Evolutionary conservation across 176 grass and related monocot species (phyloP).

Genomic region (Juncus effusus): DNA sequence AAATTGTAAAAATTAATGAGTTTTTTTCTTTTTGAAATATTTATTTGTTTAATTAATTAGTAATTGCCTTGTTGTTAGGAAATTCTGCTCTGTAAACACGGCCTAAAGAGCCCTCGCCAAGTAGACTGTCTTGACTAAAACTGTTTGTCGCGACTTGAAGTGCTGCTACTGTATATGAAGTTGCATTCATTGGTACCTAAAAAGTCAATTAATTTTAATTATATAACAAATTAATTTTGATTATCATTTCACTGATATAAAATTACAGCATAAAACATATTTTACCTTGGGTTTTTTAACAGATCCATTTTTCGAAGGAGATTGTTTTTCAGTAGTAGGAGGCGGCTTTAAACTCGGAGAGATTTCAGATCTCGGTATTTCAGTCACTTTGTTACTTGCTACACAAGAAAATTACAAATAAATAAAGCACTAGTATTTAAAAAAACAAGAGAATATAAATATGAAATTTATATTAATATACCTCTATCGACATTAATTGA

Average conservation of each 20-base stretch:
- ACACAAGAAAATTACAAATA: conserved; percentile 33
- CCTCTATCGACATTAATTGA: conserved; percentile 58
- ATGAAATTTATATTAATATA: conserved; percentile 26
- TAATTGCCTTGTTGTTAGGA: conserved; percentile 79
- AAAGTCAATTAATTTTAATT: background rate
- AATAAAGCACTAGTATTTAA: conserved; percentile 1
- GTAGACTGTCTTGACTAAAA: conserved; percentile 93
- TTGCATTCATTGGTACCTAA: conserved; percentile 51
- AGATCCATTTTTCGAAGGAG: conserved; percentile 64
- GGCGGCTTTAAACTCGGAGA: conserved; percentile 42
- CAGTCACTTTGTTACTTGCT: conserved; percentile 59
- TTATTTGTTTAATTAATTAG: conserved; percentile 2
- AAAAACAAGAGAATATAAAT: background rate
- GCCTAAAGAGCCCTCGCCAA: conserved; percentile 92
- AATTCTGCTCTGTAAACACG: conserved; percentile 94
- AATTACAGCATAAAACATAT: background rate
- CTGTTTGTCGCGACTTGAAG: conserved; percentile 94
- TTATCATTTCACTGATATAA: background rate
- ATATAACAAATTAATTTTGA: background rate
- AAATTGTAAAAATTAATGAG: background rate
- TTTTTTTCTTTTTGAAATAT: background rate
- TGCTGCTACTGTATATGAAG: conserved; percentile 74
- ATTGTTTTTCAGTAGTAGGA: conserved; percentile 54
- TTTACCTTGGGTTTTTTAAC: conserved; percentile 49
- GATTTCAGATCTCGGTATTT: conserved; percentile 50